Evolutionary conservation across 768 basidiomycete species (phyloP), one percentile per base, ranked within the genome.

Genomic region (Postia placenta): DNA sequence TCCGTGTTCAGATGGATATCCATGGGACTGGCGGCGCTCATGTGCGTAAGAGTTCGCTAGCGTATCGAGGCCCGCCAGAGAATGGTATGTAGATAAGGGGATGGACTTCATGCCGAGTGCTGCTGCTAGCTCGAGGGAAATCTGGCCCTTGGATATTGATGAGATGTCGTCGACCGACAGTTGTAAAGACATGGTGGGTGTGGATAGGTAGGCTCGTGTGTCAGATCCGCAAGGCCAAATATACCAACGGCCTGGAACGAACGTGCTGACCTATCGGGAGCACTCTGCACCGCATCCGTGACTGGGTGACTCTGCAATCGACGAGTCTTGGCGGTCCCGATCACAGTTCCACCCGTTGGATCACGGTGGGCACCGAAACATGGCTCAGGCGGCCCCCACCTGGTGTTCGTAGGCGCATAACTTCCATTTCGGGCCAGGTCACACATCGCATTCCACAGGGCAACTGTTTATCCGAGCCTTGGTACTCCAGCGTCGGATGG

Each of bases 141-240:
- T 28, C 49, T 17, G 43, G 30, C 42, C 37, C 35, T 44, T 49
- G 53, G 23, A 43, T 33, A 5, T 46, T 27, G 51, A 43, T 56
- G 28, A 49, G 28, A 49, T 42, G 27, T 56, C 51, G 50, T 60
- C 57, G 48, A 55, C 49, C 33, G 53, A 49, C n/a, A 55, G 45
- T 28, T 56, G 52, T 7, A 48, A 17, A 39, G 59, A 58, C 55
- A 56, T 60, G 40, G 41, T 48, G 55, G 49, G 28, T 38, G 48
- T 36, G 33, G 33, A 40, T 14, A 42, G 27, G 44, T 27, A 42
- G 25, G 27, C 20, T n/a, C n/a, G n/a, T n/a, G n/a, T n/a, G n/a
- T n/a, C n/a, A n/a, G n/a, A n/a, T n/a, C n/a, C n/a, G 47, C 39
- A 33, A 33, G 17, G 9, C 5, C 24, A 23, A 19, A 39, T 39